These are phyloP conservation scores for Cystoderma amianthinum DNA, from an alignment of 768 basidiomycete species.

Conservation along the genomic window DNA sequence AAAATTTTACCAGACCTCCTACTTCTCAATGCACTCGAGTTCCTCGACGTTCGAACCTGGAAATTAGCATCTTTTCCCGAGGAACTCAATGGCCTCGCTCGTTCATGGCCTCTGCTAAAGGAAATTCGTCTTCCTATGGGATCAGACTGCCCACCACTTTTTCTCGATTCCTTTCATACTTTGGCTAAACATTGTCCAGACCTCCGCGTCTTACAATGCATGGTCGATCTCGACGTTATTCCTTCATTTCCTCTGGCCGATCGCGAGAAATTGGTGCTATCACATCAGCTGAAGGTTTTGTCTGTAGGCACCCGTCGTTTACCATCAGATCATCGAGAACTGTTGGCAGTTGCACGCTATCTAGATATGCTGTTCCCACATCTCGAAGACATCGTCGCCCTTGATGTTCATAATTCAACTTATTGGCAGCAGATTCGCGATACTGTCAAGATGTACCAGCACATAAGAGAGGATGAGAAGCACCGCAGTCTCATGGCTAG, in stretches of 20 bases:
- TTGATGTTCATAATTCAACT: constrained; percentile 1
- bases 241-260: background rate
- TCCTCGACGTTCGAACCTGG: background rate
- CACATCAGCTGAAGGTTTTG: constrained; percentile 4
- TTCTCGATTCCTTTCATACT: background rate
- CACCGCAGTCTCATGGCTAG: background rate
- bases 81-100: background rate
- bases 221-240: background rate
- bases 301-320: background rate
- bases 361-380: constrained; percentile 9
- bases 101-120: background rate
- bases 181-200: background rate
- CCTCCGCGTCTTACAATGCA: background rate
- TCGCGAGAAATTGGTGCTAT: background rate
- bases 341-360: constrained; percentile 4
- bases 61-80: background rate
- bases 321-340: background rate
- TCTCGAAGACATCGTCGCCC: constrained; percentile 5
- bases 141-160: background rate
- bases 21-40: background rate
- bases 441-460: constrained; percentile 6
- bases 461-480: background rate
- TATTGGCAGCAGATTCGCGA: constrained; percentile 6
- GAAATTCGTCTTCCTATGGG: background rate
- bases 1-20: background rate